Conservation (phyloP, 257 asterid species). For the Rehmannia glutinosa region DNA sequence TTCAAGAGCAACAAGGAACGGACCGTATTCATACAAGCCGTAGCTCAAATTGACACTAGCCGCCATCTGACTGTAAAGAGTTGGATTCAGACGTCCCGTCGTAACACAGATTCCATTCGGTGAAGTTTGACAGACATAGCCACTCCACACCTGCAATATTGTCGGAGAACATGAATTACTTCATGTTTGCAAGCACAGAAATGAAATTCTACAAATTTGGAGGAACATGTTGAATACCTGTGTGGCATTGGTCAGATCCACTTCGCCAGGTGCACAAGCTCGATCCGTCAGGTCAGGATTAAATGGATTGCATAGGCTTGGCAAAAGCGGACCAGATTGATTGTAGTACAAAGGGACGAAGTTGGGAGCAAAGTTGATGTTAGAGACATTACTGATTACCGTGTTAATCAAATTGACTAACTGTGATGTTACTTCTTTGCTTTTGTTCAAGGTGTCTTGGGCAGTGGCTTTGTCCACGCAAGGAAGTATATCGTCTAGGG, state of each 20-base stretch:
- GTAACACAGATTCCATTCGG: conserved; percentile 52
- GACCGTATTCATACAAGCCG: conserved; percentile 57
- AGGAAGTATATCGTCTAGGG: conserved; percentile 76
- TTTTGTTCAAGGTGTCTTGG: conserved; percentile 56
- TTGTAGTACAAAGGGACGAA: conserved; percentile 68
- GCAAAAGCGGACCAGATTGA: conserved; percentile 87
- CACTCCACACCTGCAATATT: conserved; percentile 81
- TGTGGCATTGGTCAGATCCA: conserved; percentile 72
- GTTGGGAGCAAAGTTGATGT: conserved; percentile 74
- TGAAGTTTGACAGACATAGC: conserved; percentile 62
- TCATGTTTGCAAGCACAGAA: background rate
- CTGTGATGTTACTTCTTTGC: conserved; percentile 73
- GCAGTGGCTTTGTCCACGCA: conserved; percentile 80
- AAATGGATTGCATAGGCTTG: conserved; percentile 80
- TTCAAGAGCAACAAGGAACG: conserved; percentile 62
- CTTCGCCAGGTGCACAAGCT: conserved; percentile 57
- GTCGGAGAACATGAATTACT: no score
- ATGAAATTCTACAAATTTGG: background rate
- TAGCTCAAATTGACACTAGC: conserved; percentile 66
- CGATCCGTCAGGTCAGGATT: conserved; percentile 57
- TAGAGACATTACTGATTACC: conserved; percentile 75
- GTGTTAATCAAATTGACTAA: conserved; percentile 55
- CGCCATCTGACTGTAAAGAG: conserved; percentile 55
- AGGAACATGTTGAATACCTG: conserved; percentile 35
- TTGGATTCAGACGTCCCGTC: conserved; percentile 73